phyloP scores from a whole-genome alignment of 1,284 basidiomycete species.

The Mycosarcoma mackinlayi region DNA sequence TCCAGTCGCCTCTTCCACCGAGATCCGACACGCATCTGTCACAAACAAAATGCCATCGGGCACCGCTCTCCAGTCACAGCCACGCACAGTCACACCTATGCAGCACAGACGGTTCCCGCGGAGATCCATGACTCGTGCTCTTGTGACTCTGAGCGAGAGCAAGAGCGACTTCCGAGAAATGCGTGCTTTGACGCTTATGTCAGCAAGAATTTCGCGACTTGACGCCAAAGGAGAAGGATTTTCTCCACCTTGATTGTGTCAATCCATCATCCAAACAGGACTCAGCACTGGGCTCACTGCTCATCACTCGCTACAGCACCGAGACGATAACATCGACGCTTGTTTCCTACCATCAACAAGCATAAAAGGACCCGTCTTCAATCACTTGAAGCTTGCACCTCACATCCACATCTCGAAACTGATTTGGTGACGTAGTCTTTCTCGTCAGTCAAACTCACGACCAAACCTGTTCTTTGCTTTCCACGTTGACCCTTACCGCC shows the following conservation, averaged over 20 bases:
- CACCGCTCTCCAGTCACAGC: conserved; percentile 1
- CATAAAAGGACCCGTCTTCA: background rate
- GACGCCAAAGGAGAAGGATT: conserved; percentile 15
- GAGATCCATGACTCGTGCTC: conserved; percentile 20
- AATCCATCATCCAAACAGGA: background rate
- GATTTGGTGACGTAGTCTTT: too few relatives aligned
- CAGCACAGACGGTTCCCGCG: too few relatives aligned
- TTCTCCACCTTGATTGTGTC: conserved; percentile 30
- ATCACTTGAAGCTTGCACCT: background rate
- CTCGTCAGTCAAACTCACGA: too few relatives aligned
- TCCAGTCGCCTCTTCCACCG: too few relatives aligned
- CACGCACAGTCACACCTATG: too few relatives aligned
- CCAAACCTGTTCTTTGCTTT: too few relatives aligned
- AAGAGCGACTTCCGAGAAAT: conserved; percentile 17
- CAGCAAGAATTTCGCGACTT: conserved; percentile 28
- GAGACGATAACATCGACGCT: too few relatives aligned
- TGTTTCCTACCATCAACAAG: background rate
- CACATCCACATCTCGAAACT: too few relatives aligned
- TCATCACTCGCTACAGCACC: too few relatives aligned
- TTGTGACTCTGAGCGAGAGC: conserved; percentile 7
- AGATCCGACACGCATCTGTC: too few relatives aligned
- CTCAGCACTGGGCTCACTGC: too few relatives aligned
- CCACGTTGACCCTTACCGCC: conserved; percentile 11
- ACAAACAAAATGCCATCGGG: too few relatives aligned
- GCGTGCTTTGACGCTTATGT: conserved; percentile 32